Conservation (phyloP, 2,329 filamentous ascomycete genomes). For the Lomentospora prolificans region DNA sequence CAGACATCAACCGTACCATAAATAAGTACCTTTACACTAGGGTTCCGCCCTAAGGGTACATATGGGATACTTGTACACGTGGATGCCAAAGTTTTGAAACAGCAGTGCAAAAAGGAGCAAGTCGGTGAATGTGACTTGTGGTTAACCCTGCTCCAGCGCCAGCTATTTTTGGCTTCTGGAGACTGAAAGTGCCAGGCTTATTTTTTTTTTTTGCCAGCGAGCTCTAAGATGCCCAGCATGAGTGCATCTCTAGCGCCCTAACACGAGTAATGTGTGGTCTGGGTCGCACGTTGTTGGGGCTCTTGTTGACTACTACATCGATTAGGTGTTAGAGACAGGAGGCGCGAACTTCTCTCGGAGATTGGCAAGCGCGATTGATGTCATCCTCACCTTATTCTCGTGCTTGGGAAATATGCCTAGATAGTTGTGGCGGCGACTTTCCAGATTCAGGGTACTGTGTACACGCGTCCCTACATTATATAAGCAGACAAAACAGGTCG, state of each 20-base stretch:
- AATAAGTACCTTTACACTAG: neutral
- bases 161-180: neutral
- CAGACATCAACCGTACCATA: neutral
- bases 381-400: neutral
- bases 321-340: too few relatives aligned
- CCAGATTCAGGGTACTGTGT: neutral
- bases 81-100: conserved; percentile 2
- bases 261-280: too few relatives aligned
- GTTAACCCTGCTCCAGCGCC: neutral
- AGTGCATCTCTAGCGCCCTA: too few relatives aligned
- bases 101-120: neutral
- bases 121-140: neutral
- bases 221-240: too few relatives aligned
- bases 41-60: neutral
- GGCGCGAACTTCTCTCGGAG: too few relatives aligned
- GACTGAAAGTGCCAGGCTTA: neutral
- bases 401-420: neutral
- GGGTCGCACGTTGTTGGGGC: neutral
- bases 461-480: neutral
- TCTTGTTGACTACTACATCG: neutral
- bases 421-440: neutral
- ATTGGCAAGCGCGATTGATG: neutral
- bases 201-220: neutral
- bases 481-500: neutral
- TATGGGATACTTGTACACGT: neutral